Evolutionary conservation across 768 basidiomycete species (phyloP), one percentile per base, ranked within the genome.

Genomic region (Russula olivacea): DNA sequence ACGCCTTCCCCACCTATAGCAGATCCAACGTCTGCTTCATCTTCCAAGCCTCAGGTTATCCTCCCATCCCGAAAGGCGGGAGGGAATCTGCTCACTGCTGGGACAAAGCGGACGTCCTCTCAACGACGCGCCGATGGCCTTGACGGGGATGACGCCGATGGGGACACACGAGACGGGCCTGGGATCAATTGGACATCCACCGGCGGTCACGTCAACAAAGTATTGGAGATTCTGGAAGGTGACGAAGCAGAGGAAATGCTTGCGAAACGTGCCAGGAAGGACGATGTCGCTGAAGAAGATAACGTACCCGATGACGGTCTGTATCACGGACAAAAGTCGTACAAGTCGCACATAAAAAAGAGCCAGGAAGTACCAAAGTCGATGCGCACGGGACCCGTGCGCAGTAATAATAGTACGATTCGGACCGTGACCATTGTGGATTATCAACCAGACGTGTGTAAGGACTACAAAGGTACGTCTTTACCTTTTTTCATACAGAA

Each of bases 401-500:
- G 87, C 73, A 86, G 75, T 72, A 85, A 60, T 49, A 79, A 76
- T 49, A 89, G 73, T 76, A 98, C 90, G 63, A 93, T 99, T 68
- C 83, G 93, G 60, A 95, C 92, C 3, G 95, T 96, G 51, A 98
- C 96, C 4, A 87, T 98, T 61, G 82, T 91, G 51, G 96, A 99
- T 78, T 99, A 98, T 75, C 96, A 99, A 74, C 96, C 96, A 3
- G 96, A 98, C 71, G 96, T 99, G 19, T 99, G 96, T 76, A 99
- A 99, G 75, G 96, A 98, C 75, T 99, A 99, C 76, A 98, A 97
- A 85, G 93, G 93, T 92, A 65, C 61, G 87, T 80, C 63, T 62
- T 19, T 53, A 30, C 55, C 51, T 25, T 45, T 11, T 67, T 48
- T 38, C 21, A 23, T 15, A 11, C 25, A 21, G 30, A 19, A 36